Base-by-base conservation (phyloP, 129 eudicot species). In the Centella asiatica region DNA sequence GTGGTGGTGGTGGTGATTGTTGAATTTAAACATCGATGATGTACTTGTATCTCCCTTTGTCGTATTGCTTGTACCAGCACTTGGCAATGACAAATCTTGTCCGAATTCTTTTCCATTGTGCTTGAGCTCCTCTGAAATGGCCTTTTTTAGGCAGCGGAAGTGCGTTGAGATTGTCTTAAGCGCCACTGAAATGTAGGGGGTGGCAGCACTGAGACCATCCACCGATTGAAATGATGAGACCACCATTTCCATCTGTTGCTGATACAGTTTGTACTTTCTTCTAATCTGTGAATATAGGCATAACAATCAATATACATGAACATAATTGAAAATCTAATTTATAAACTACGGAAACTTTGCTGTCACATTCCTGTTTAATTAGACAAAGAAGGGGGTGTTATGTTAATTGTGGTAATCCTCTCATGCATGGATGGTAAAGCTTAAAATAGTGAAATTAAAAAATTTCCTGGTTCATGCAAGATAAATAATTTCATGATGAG, bases 181-280 rank as follows among this genome's bases (percentile, higher is more conserved):
- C 54, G 94, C 93, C 34, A 72, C 49, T 1, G 87, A 77, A 51
- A 84, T 67, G 53, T 77, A 90, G 6, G 97, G 95, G 1, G 95
- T 82, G 13, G 97, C 94, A 6, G 86, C 36, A 45, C 83, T 71
- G 22, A 90, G 85, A 46, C 95, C 97, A 4, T 89, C 85, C 17
- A 86, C 89, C 26, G 94, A 74, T 65, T 90, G 94, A 44, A 90
- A 90, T 1, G 97, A 84, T 12, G 95, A 80, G 17, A 79, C 69
- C 65, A 90, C 95, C 89, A 84, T 70, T 65, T 83, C 83, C 89
- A 90, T 83, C 51, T 90, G 95, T 59, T 90, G 97, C 61, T 83
- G 80, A 69, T 83, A 86, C 45, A 81, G 94, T 67, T 84, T 87
- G 75, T 81, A 87, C 81, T 81, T 84, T 82, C 78, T 79, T 70